Conservation (phyloP, 306 rosid genomes). For the Vicia faba region DNA sequence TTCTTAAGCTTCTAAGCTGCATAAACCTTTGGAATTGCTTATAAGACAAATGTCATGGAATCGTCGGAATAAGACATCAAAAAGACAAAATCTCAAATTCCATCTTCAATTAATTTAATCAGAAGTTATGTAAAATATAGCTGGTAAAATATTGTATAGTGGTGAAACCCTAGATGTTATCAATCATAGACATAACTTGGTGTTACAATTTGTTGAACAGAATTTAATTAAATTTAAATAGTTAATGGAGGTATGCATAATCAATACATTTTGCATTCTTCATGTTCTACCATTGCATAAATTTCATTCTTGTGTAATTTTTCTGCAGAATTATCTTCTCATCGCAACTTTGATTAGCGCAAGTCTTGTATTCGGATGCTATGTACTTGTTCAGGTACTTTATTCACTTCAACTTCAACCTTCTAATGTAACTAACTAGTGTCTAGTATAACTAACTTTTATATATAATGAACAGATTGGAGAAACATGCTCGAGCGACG, state of each 20-base stretch:
- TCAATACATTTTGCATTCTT: conserved; percentile 5
- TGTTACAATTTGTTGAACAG: conserved; percentile 7
- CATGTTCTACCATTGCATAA: neutral
- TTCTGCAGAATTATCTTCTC: conserved; percentile 39
- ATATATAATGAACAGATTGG: conserved; percentile 24
- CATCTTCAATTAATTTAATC: conserved; percentile 6
- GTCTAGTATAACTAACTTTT: no score
- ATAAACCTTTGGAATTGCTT: conserved; percentile 35
- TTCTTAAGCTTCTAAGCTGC: conserved; percentile 5
- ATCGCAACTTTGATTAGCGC: conserved; percentile 42
- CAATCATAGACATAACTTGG: conserved; percentile 6
- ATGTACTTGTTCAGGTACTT: conserved; percentile 37
- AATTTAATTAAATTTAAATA: neutral
- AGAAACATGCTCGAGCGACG: conserved; percentile 39
- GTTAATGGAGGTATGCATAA: conserved; percentile 33
- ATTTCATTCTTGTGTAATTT: conserved; percentile 7
- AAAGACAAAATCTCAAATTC: conserved; percentile 15
- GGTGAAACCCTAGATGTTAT: neutral
- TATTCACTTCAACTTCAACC: neutral
- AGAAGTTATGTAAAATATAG: neutral
- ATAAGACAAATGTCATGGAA: conserved; percentile 11
- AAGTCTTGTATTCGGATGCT: conserved; percentile 44
- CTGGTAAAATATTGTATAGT: conserved; percentile 9
- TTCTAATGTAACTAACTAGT: no score
- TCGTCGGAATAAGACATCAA: neutral